Evolutionary conservation across 2,329 filamentous ascomycete species (phyloP).

Genomic region (Verruconis gallopava): DNA sequence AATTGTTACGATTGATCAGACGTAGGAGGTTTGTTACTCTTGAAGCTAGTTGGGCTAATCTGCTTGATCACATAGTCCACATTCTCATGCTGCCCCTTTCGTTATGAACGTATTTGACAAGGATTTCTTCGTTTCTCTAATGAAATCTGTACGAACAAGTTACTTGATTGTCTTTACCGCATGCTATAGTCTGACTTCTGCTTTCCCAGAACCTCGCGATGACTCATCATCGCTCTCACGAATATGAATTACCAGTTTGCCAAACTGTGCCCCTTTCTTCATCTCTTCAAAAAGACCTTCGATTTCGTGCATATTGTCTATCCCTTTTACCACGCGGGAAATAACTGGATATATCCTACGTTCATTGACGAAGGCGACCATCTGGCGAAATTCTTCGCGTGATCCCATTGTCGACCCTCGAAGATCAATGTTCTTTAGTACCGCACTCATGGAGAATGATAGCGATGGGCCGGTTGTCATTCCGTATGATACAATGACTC

Average conservation of each 20-base stretch:
- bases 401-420: constrained; percentile 85
- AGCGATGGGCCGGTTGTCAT: constrained; percentile 83
- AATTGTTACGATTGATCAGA: too few relatives aligned
- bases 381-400: constrained; percentile 74
- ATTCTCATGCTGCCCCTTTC: too few relatives aligned
- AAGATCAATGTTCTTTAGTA: constrained; percentile 77
- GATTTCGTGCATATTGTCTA: constrained; percentile 61
- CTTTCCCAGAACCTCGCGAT: too few relatives aligned
- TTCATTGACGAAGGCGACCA: constrained; percentile 67
- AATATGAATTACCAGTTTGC: constrained; percentile 76
- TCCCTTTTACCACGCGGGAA: constrained; percentile 57
- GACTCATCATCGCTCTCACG: constrained; percentile 20
- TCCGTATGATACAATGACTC: constrained; percentile 71
- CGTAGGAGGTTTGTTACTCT: too few relatives aligned
- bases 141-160: too few relatives aligned
- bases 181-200: too few relatives aligned
- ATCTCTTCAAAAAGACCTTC: constrained; percentile 79
- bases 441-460: constrained; percentile 72
- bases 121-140: too few relatives aligned
- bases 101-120: too few relatives aligned
- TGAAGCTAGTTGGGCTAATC: too few relatives aligned
- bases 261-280: constrained; percentile 75
- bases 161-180: too few relatives aligned
- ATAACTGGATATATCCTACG: constrained; percentile 66
- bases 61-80: too few relatives aligned